Evolutionary conservation across 805 yeast genomes (phyloP).

Genomic region (Pichia ethanolica): DNA sequence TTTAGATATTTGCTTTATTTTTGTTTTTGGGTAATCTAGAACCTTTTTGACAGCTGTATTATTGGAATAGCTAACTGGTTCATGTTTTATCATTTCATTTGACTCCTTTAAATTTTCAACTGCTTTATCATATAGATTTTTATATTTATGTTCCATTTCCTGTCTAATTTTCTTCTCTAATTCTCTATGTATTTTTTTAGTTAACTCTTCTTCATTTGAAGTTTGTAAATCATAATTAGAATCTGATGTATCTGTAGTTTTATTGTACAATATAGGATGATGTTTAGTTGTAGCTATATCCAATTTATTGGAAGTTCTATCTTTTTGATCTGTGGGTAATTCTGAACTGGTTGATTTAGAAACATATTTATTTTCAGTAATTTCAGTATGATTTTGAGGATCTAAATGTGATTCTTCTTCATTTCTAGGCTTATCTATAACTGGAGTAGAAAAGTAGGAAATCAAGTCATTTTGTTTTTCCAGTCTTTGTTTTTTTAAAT

Average conservation of each 20-base stretch:
- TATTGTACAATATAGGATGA: background rate
- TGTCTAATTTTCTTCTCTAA: constrained; percentile 10
- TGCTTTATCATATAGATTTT: background rate
- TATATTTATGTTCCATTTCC: constrained; percentile 6
- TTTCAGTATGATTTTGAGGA: no score
- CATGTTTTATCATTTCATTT: background rate
- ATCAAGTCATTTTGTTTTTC: constrained; percentile 17
- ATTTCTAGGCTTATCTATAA: no score
- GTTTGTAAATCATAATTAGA: background rate
- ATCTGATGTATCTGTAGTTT: constrained; percentile 7
- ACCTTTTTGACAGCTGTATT: background rate
- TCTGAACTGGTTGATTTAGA: no score
- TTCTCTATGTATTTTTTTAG: constrained; percentile 7
- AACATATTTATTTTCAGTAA: no score
- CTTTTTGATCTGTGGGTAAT: no score
- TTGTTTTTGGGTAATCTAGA: constrained; percentile 1
- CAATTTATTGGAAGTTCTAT: no score
- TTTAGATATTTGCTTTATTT: constrained; percentile 2
- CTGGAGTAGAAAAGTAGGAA: background rate
- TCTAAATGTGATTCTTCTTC: no score
- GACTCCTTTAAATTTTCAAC: background rate
- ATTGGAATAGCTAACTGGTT: background rate
- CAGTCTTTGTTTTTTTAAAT: constrained; percentile 42
- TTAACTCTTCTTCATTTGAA: background rate
- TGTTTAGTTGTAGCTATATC: background rate